Conservation (phyloP, 768 basidiomycete species). For the Pseudohyphozyma bogoriensis region DNA sequence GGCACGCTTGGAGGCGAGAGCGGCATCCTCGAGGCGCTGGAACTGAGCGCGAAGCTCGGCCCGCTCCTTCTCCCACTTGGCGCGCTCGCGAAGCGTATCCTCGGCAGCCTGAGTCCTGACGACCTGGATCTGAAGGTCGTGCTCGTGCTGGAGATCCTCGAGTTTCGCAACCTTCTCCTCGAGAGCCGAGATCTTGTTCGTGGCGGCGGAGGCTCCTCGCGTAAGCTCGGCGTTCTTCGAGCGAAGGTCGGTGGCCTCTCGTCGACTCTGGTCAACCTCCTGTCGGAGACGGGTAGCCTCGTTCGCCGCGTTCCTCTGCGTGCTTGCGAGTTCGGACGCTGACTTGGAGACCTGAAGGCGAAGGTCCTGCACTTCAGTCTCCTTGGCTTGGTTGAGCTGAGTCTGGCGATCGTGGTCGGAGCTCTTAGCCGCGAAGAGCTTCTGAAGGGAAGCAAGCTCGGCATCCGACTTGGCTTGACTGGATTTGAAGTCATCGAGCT, state of each 20-base stretch:
- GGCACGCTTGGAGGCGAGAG: slow-evolving; percentile 73
- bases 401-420: slow-evolving; percentile 72
- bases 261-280: slow-evolving; percentile 50
- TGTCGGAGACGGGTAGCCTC: slow-evolving; percentile 38
- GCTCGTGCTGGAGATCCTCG: slow-evolving; percentile 35
- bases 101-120: slow-evolving; percentile 17
- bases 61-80: slow-evolving; percentile 75
- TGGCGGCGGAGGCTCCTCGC: slow-evolving; percentile 55
- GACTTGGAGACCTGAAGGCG: slow-evolving; percentile 54
- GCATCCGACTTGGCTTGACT: slow-evolving; percentile 59
- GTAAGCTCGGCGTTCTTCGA: slow-evolving; percentile 51
- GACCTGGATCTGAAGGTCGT: slow-evolving; percentile 21
- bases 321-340: slow-evolving; percentile 57
- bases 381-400: slow-evolving; percentile 78
- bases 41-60: slow-evolving; percentile 60
- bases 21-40: slow-evolving; percentile 76
- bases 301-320: slow-evolving; percentile 43
- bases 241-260: slow-evolving; percentile 37
- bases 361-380: slow-evolving; percentile 66
- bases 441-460: slow-evolving; percentile 76
- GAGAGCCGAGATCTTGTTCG: slow-evolving; percentile 53
- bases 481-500: slow-evolving; percentile 47
- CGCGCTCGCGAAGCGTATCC: slow-evolving; percentile 13
- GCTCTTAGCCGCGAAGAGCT: slow-evolving; percentile 71
- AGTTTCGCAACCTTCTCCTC: slow-evolving; percentile 31